These are phyloP conservation scores for Geotrichum phurueaensis DNA, from an alignment of 1,139 yeast genomes.

Conservation along the genomic window DNA sequence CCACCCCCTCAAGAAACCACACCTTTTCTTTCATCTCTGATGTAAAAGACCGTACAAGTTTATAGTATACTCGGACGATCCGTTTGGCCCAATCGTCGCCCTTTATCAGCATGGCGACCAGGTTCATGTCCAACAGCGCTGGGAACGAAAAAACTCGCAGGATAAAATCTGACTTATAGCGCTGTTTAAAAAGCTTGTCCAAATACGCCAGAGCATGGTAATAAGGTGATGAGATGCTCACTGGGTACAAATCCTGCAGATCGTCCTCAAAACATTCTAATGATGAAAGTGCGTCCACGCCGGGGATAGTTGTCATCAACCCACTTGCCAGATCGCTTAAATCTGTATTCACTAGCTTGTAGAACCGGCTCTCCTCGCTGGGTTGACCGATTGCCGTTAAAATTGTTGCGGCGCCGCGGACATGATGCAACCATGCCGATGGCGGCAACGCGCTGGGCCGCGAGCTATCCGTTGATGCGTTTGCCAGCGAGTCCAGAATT, in stretches of 20 bases:
- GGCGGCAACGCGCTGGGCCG: conserved; percentile 59
- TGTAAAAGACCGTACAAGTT: conserved; percentile 71
- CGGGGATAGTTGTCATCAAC: conserved; percentile 7
- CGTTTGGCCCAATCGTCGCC: conserved; percentile 86
- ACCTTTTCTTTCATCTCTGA: conserved; percentile 82
- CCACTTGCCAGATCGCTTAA: conserved; percentile 56
- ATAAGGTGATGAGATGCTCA: conserved; percentile 76
- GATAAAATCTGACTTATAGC: conserved; percentile 79
- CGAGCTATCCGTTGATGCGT: conserved; percentile 62
- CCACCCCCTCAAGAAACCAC: conserved; percentile 92
- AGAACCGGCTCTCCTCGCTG: conserved; percentile 52
- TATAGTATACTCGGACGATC: conserved; percentile 83
- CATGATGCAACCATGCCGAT: conserved; percentile 95
- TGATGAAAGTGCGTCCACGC: conserved; percentile 30
- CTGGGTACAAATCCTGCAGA: conserved; percentile 79
- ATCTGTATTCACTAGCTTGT: conserved; percentile 47
- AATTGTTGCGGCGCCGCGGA: conserved; percentile 93
- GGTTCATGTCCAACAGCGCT: conserved; percentile 74
- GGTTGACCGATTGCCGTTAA: conserved; percentile 92
- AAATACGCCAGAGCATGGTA: conserved; percentile 78
- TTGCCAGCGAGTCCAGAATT: conserved; percentile 89
- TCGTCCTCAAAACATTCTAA: conserved; percentile 82
- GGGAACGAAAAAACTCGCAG: conserved; percentile 89
- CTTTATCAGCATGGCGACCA: conserved; percentile 66
- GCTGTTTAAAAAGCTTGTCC: conserved; percentile 71